A percentile compares a stretch with the other conserved stretches of the same genome.
phyloP scores from a whole-genome alignment of 495 filamentous ascomycete species.

The Penicillium subrubescens region DNA sequence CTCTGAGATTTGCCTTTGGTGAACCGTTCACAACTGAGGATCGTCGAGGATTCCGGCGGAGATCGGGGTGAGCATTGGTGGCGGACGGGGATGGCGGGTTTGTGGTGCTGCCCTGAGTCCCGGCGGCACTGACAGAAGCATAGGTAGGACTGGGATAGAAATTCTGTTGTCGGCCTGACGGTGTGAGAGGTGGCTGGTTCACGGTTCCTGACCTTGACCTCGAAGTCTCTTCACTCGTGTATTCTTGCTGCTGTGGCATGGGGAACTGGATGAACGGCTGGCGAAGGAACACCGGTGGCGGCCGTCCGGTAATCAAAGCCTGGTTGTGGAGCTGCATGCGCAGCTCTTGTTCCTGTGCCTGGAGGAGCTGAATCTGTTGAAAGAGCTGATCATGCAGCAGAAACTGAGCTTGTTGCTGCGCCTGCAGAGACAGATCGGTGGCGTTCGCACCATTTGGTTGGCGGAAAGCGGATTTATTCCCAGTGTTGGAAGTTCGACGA shows the following conservation, averaged over 20 bases:
- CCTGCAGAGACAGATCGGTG: slow-evolving; percentile 48
- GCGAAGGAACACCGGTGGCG: slow-evolving; percentile 49
- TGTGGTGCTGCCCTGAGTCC: slow-evolving; percentile 54
- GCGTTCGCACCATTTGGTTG: slow-evolving; percentile 34
- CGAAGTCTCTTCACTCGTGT: slow-evolving; percentile 42
- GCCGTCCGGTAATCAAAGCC: slow-evolving; percentile 53
- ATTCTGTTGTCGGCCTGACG: slow-evolving; percentile 45
- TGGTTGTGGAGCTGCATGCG: slow-evolving; percentile 63
- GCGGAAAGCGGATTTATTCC: slow-evolving; percentile 38
- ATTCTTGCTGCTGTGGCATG: slow-evolving; percentile 44
- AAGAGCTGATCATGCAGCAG: slow-evolving; percentile 61
- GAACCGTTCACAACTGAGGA: slow-evolving; percentile 57
- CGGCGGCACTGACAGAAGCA: slow-evolving; percentile 43
- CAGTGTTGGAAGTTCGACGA: slow-evolving; percentile 57
- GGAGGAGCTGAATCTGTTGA: slow-evolving; percentile 65
- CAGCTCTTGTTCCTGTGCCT: slow-evolving; percentile 66
- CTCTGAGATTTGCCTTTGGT: slow-evolving; percentile 54
- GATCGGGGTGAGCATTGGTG: slow-evolving; percentile 53
- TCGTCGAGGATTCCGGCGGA: slow-evolving; percentile 59
- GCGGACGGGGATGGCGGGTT: slow-evolving; percentile 67
- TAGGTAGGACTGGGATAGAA: slow-evolving; percentile 52
- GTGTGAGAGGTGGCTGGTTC: slow-evolving; percentile 52
- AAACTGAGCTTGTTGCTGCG: slow-evolving; percentile 52
- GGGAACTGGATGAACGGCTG: slow-evolving; percentile 50
- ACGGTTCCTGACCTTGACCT: slow-evolving; percentile 44